Evolutionary conservation across 1,284 basidiomycete genomes (phyloP), one percentile per base, ranked within the genome.

Genomic region (Ceratobasidium theobromae): DNA sequence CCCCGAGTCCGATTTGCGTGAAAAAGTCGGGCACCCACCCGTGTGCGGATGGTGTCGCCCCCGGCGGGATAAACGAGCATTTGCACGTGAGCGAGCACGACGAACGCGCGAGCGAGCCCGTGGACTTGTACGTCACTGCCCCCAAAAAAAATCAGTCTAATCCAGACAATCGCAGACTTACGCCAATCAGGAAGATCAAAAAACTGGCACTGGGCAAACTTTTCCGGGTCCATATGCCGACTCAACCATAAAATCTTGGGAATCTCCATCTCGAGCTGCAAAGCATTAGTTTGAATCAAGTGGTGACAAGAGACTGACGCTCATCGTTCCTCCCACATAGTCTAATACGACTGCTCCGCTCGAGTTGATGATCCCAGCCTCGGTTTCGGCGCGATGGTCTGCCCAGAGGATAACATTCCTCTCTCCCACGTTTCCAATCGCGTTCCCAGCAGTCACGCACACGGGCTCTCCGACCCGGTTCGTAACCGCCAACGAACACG

Each of bases 201-300:
- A 80, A 99, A 96, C 76, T 93, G 89, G 78, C 89, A 94, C 57
- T 83, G 79, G 49, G 85, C 80, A 78, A 99, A 99, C n/a, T 80
- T 79, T 12, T 83, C 79, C 0, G 83, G 74, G 1, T 84, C 76
- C 93, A 98, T 95, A 78, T 93, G 83, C 68, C 87, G 88, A 77
- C 95, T 97, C 49, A 99, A 81, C 96, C 96, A 99, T 33, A 98
- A 86, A 11, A 95, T 89, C 78, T 98, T 98, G 0, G 95, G 95
- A 48, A 96, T 86, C 77, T 97, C 95, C 95, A 98, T 97, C 77
- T 98, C 95, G 54, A 97, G 83, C 91, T 95, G 71, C 8, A 70
- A 28, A 11, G 33, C 43, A 40, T 53, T 30, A 25, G 45, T 16
- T 30, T 30, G 8, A 28, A 16, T 57, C 38, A 41, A 52, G 57